These are phyloP conservation scores for Paecilomyces sp. DNA, from an alignment of 2,329 filamentous ascomycete species.

Conservation along the genomic window DNA sequence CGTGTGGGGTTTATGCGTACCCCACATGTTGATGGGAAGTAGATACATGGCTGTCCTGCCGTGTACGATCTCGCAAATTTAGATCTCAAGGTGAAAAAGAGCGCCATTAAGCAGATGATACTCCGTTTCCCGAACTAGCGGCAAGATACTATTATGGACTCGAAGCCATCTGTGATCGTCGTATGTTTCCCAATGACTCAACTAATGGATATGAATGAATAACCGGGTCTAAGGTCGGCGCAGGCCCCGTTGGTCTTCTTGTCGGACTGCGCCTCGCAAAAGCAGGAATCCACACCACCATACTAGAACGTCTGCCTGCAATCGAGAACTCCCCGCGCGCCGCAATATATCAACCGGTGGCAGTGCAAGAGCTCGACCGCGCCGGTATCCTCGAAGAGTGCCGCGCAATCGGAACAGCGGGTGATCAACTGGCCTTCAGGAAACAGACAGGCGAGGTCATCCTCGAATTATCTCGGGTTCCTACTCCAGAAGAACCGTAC, in stretches of 20 bases:
- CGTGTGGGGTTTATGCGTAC: background rate
- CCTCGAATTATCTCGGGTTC: background rate
- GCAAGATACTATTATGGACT: background rate
- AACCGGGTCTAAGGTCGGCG: slow-evolving; percentile 20
- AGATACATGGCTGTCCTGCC: background rate
- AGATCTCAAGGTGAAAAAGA: background rate
- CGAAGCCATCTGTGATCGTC: background rate
- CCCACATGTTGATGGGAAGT: background rate
- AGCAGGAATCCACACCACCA: slow-evolving; percentile 21
- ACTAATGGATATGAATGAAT: background rate
- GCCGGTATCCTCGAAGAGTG: slow-evolving; percentile 31
- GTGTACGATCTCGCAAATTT: background rate
- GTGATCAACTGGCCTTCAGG: slow-evolving; percentile 8
- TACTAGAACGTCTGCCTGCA: slow-evolving; percentile 21
- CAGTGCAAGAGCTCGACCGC: slow-evolving; percentile 31
- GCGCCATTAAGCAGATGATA: background rate
- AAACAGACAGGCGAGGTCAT: background rate
- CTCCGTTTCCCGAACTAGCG: background rate
- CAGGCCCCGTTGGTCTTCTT: slow-evolving; percentile 35
- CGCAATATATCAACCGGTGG: slow-evolving; percentile 36
- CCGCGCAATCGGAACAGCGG: slow-evolving; percentile 19
- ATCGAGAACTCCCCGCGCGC: slow-evolving; percentile 31
- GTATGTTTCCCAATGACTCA: background rate
- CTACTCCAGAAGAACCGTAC: slow-evolving; percentile 13
- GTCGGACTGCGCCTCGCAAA: slow-evolving; percentile 31